Evolutionary conservation across 1,139 yeast species (phyloP).

Genomic region (Candida pseudoviswanathii): DNA sequence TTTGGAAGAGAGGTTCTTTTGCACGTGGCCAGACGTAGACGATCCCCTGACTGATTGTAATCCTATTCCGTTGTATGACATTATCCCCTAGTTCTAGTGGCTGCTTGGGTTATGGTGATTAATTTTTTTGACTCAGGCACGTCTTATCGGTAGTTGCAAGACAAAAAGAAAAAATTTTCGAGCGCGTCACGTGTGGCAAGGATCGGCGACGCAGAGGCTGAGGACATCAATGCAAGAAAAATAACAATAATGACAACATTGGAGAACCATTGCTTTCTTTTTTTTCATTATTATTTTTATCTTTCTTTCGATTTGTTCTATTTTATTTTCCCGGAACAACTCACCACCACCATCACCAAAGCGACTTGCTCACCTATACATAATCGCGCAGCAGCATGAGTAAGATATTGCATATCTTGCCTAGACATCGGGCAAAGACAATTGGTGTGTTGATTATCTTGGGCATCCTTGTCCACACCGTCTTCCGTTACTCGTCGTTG

Average conservation of each 20-base stretch:
- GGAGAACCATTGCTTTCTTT: no score
- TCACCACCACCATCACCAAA: neutral
- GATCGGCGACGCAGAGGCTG: no score
- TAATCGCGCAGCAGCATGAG: neutral
- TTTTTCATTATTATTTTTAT: neutral
- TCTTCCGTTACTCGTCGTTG: neutral
- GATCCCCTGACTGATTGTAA: constrained; percentile 67
- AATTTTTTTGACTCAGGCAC: neutral
- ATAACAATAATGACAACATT: no score
- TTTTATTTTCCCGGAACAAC: neutral
- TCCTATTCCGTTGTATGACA: constrained; percentile 74
- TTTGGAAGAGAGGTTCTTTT: constrained; percentile 45
- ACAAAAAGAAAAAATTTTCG: no score
- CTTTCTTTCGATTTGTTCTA: neutral
- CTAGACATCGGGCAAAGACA: constrained; percentile 10
- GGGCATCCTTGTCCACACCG: neutral
- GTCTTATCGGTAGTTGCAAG: neutral
- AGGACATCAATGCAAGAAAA: no score
- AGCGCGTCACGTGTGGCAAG: no score
- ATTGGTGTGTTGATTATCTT: neutral
- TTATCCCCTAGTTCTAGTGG: constrained; percentile 17
- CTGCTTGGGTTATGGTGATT: no score
- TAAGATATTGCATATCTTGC: constrained; percentile 6
- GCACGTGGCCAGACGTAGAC: constrained; percentile 73
- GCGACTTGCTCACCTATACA: neutral